Evolutionary conservation across 345 rosid species (phyloP), one percentile per base, ranked within the genome.

Genomic region (Excoecaria cochinchinensis): DNA sequence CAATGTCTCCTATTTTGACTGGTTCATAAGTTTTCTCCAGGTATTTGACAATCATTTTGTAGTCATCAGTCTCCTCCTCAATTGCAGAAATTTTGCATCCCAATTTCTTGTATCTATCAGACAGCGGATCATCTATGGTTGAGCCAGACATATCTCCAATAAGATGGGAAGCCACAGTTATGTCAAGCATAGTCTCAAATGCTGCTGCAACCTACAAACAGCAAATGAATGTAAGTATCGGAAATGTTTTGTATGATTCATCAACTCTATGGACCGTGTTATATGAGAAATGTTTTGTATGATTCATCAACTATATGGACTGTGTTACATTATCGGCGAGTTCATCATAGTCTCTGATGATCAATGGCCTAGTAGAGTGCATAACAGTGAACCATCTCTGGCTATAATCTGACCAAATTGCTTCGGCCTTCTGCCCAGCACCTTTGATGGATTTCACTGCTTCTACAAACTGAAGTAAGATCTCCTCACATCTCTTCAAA

Each of bases 1-100:
- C 97, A 8, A 87, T 79, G 38, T 90, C 95, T 51, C 86, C 95
- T 57, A 89, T 84, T 85, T 81, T 89, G 57, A 91, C 82, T 1
- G 97, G 94, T 59, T 91, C 97, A 25, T 86, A 91, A 19, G 97
- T 95, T 66, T 79, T 92, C 69, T 89, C 89, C 36, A 87, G 50
- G 74, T 91, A 95, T 52, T 84, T 87, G 55, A 85, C 77, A 8
- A 92, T 79, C 94, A 95, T 89, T 82, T 85, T 92, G 74, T 91
- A 95, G 72, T 91, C 94, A 21, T 89, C 90, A 0, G 92, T 86
- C 19, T 89, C 95, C 62, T 87, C 84, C 40, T 88, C 91, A 24
- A 89, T 47, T 0, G 88, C 73, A 73, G 84, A 81, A 17, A 92
- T 72, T n/a, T 84, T 79, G 84, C 95, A 92, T 2, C 90, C 85